phyloP scores from a whole-genome alignment of 441 rosid genomes.

The Eruca vesicaria region DNA sequence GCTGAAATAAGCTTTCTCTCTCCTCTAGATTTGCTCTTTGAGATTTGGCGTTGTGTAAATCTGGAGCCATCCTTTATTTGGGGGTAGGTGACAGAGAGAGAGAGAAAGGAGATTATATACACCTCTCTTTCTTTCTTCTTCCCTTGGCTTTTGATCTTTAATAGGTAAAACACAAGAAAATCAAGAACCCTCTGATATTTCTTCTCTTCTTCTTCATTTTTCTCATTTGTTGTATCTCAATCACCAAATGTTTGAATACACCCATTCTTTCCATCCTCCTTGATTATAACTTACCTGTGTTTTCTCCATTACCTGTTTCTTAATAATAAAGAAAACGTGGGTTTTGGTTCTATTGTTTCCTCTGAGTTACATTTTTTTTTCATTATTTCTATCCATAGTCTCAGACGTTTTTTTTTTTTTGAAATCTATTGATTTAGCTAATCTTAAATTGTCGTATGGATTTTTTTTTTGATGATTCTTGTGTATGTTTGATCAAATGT shows the following conservation, averaged over 20 bases:
- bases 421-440: neutral
- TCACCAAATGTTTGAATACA: constrained; percentile 24
- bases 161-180: constrained; percentile 19
- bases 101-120: constrained; percentile 10
- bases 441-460: neutral
- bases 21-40: constrained; percentile 19
- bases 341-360: constrained; percentile 6
- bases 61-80: constrained; percentile 22
- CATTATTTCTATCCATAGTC: neutral
- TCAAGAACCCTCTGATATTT: neutral
- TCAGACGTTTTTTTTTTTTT: neutral
- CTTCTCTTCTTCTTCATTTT: neutral
- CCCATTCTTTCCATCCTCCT: constrained; percentile 32
- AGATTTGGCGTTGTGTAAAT: constrained; percentile 24
- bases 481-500: constrained; percentile 10
- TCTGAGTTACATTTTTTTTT: neutral
- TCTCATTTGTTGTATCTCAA: neutral
- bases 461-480: neutral
- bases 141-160: constrained; percentile 26
- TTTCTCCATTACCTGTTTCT: neutral
- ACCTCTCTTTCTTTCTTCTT: constrained; percentile 26
- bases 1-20: constrained; percentile 20
- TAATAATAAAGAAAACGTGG: constrained; percentile 11
- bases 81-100: neutral
- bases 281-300: neutral